Evolutionary conservation across 805 yeast genomes (phyloP).

Genomic region (Candida montana): DNA sequence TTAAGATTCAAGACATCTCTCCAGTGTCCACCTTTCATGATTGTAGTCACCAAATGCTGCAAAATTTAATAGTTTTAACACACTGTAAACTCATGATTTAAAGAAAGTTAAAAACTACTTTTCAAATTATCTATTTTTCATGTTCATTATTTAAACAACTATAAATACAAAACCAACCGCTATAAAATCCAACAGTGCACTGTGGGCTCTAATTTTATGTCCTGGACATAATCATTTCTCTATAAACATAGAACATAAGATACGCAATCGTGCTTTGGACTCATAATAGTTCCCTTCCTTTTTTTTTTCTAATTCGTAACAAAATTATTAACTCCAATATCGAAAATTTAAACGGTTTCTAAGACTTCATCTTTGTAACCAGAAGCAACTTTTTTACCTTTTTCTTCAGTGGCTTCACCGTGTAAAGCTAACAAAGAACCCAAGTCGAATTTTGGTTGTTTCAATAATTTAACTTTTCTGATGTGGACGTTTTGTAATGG

Average conservation of each 20-base stretch:
- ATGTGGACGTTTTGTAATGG: constrained; percentile 98
- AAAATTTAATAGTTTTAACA: too few relatives aligned
- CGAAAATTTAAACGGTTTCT: constrained; percentile 74
- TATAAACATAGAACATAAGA: constrained; percentile 85
- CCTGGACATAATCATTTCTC: constrained; percentile 95
- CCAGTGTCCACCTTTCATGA: too few relatives aligned
- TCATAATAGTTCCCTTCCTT: constrained; percentile 3
- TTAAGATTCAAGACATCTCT: too few relatives aligned
- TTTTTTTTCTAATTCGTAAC: constrained; percentile 86
- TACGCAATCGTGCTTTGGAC: constrained; percentile 28
- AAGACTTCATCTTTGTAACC: constrained; percentile 99
- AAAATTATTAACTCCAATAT: constrained; percentile 95
- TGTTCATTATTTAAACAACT: constrained; percentile 8
- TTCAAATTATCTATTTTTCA: too few relatives aligned
- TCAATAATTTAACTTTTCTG: constrained; percentile 97
- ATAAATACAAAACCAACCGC: constrained; percentile 10
- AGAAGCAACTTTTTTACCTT: constrained; percentile 91
- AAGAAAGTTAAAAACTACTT: too few relatives aligned
- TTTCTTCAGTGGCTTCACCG: constrained; percentile 95
- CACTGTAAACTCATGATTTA: too few relatives aligned
- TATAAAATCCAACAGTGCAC: constrained; percentile 78
- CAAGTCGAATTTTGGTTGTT: constrained; percentile 98
- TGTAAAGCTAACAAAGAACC: constrained; percentile 94
- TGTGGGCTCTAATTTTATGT: constrained; percentile 39
- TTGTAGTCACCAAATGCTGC: too few relatives aligned